Conservation (phyloP, 257 asterid genomes). For the Solanum chiquidenum region DNA sequence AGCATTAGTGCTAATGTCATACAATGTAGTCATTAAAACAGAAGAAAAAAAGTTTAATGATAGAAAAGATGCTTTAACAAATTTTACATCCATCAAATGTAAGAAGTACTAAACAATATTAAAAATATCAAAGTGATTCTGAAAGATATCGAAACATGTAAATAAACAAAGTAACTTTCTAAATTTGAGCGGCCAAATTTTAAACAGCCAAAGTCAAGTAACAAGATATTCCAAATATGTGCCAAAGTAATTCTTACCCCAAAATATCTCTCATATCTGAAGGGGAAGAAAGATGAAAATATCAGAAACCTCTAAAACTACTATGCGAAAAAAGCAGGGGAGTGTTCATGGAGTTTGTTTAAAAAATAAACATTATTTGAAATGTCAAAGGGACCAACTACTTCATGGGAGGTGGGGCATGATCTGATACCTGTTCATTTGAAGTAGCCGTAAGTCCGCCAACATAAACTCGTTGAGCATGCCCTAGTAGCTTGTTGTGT, state of each 20-base stretch:
- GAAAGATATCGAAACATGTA: background rate
- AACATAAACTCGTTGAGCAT: slow-evolving; percentile 92
- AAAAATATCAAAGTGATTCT: background rate
- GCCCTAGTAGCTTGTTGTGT: slow-evolving; percentile 96
- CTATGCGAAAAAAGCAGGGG: background rate
- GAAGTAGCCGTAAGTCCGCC: slow-evolving; percentile 93
- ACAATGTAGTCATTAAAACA: background rate
- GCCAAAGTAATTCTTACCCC: background rate
- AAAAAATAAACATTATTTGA: background rate
- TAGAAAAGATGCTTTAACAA: background rate
- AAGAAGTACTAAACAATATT: background rate
- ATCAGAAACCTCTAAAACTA: background rate
- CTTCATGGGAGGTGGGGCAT: background rate
- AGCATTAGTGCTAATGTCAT: too few species aligned
- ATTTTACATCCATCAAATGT: background rate
- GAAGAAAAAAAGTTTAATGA: background rate
- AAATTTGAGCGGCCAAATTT: background rate
- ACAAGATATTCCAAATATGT: background rate
- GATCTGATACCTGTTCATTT: slow-evolving; percentile 64
- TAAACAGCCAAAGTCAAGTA: background rate
- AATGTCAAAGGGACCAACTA: background rate
- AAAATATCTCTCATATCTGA: background rate
- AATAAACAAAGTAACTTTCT: background rate
- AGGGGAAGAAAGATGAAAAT: too few species aligned
- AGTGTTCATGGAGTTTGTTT: background rate